A percentile compares a stretch with the other conserved stretches of the same genome.
These are phyloP conservation scores for Tetragonia tetragonoides DNA, from an alignment of 148 eudicot species.

Conservation along the genomic window DNA sequence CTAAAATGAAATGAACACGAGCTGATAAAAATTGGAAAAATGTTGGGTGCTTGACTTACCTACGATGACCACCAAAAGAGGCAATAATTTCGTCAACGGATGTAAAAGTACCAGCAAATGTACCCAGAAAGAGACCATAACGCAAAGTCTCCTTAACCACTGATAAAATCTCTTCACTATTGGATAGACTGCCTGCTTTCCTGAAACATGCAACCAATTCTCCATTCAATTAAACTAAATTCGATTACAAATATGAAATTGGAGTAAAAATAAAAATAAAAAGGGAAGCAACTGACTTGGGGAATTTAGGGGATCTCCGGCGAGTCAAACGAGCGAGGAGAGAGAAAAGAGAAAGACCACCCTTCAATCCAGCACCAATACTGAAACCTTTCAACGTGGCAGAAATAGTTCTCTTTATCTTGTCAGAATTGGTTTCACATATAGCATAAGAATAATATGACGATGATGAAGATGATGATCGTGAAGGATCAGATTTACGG, in stretches of 20 bases:
- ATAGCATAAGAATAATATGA: conserved; percentile 43
- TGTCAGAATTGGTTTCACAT: conserved; percentile 59
- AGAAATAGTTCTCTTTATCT: conserved; percentile 43
- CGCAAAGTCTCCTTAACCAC: conserved; percentile 78
- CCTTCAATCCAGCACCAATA: conserved; percentile 93
- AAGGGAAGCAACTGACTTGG: conserved; percentile 30
- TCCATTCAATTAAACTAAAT: background rate
- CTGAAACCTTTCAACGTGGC: conserved; percentile 75
- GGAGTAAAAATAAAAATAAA: too few relatives aligned
- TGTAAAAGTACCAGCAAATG: conserved; percentile 89
- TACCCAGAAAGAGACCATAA: conserved; percentile 90
- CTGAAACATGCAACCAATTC: conserved; percentile 27
- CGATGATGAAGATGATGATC: conserved; percentile 55
- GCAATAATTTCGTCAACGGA: conserved; percentile 89
- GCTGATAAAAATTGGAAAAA: background rate
- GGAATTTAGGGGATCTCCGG: conserved; percentile 38
- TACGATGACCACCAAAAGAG: conserved; percentile 79
- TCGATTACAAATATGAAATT: background rate
- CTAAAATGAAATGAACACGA: background rate
- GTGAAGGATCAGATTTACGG: conserved; percentile 29
- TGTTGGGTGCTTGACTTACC: conserved; percentile 35
- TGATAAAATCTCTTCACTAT: conserved; percentile 54
- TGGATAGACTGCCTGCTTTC: conserved; percentile 47
- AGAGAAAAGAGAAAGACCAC: conserved; percentile 84
- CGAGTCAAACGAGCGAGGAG: conserved; percentile 77